Base-by-base conservation (phyloP, 2,329 filamentous ascomycete species). In the Aspergillus latus region DNA sequence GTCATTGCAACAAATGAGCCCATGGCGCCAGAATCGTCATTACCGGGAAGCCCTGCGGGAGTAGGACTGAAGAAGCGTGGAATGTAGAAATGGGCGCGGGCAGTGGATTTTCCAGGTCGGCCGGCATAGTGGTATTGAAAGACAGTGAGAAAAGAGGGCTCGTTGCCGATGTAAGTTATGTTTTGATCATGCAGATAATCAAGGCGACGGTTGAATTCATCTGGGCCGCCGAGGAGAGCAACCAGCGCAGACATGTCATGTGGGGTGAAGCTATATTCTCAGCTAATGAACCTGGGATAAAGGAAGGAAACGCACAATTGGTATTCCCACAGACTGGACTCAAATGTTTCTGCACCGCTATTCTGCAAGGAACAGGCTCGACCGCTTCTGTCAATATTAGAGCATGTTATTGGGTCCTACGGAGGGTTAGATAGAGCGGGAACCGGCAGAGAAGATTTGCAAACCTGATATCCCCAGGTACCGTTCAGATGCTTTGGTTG, bases 71-170 rank as follows among this genome's bases (percentile, higher is more conserved):
- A 89, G 64, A 76, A 83, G 1, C 72, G 69, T 0, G 86, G 86
- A 42, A 88, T 87, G 65, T 88, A 88, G 63, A 77, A 82, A 65
- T 87, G 86, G 0, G 80, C 79, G 50, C 84, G 82, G 21, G 69
- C 57, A 0, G 78, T 70, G 1, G 74, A 78, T 37, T 76, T 71
- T 0, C 72, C 85, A 0, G 86, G 87, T 0, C 85, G 82, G 0
- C 84, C 85, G 0, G 83, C 85, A 61, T 88, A 89, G 72, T 89
- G 86, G 70, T 88, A 88, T 61, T 88, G 81, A 68, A 84, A 89
- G 0, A 88, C 81, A 1, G 81, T 84, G 2, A 88, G 74, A 67
- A 88, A 88, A 2, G 80, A 77, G 10, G 84, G 84, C 59, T 87
- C 78, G 63, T 89, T 86, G 52, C 86, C 85, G 40, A 88, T 84